Conservation (phyloP, 2,329 filamentous ascomycete genomes). For the Aspergillus piperis region DNA sequence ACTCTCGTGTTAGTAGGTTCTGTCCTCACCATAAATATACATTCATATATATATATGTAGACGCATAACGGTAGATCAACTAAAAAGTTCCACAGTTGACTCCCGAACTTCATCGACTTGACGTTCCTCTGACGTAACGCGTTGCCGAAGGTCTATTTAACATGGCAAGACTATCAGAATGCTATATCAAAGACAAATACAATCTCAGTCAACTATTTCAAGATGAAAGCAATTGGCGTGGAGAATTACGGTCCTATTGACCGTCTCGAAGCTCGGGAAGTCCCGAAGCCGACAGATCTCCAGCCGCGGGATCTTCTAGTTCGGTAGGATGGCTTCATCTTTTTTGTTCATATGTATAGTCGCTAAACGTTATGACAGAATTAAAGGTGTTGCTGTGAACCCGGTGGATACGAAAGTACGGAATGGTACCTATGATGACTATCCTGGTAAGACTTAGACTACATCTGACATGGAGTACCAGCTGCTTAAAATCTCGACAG, state of each 20-base stretch:
- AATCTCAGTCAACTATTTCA: not conserved
- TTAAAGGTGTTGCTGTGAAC: constrained; percentile 43
- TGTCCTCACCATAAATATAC: no score
- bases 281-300: constrained; percentile 30
- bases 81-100: not conserved
- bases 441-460: constrained; percentile 23
- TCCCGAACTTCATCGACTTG: not conserved
- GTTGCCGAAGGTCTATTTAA: not conserved
- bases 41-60: no score
- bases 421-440: constrained; percentile 39
- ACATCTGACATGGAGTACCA: not conserved
- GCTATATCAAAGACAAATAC: no score
- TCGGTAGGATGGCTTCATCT: constrained; percentile 21
- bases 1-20: no score
- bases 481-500: constrained; percentile 7
- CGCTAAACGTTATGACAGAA: constrained; percentile 19
- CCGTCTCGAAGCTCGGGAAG: constrained; percentile 16
- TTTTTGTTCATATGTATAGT: not conserved
- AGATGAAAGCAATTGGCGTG: constrained; percentile 15
- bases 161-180: not conserved
- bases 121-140: not conserved
- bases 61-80: no score
- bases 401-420: constrained; percentile 44
- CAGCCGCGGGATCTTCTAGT: constrained; percentile 40
- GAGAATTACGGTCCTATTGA: constrained; percentile 22